A percentile compares a stretch with the other conserved stretches of the same genome.
Evolutionary conservation across 2,329 filamentous ascomycete species (phyloP).

Genomic region (Talaromyces atroroseus): DNA sequence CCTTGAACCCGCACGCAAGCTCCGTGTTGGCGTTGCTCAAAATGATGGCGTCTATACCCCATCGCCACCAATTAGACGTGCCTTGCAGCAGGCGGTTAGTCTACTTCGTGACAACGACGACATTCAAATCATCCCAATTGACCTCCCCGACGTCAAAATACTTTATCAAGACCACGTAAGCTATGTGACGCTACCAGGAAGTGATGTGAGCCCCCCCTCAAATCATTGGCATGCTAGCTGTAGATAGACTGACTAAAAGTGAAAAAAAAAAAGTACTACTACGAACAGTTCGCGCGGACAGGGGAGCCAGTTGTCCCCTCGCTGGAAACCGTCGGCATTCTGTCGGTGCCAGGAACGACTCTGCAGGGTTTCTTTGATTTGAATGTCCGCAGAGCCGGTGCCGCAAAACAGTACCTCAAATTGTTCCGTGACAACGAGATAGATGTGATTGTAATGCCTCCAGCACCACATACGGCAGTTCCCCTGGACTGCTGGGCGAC

Average conservation of each 20-base stretch:
- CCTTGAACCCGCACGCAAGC: slow-evolving; percentile 34
- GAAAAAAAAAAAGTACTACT: slow-evolving; percentile 7
- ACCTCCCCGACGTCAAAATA: background rate
- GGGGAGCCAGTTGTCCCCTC: slow-evolving; percentile 7
- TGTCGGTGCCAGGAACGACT: slow-evolving; percentile 15
- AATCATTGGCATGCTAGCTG: background rate
- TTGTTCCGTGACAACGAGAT: slow-evolving; percentile 7
- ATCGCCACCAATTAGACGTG: background rate
- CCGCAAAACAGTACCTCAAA: slow-evolving; percentile 17
- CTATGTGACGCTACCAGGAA: background rate
- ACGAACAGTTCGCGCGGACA: slow-evolving; percentile 4
- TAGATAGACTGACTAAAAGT: background rate
- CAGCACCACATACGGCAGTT: slow-evolving; percentile 47
- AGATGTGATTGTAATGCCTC: slow-evolving; percentile 47
- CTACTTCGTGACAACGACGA: background rate
- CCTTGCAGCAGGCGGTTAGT: slow-evolving; percentile 30
- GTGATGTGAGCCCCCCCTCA: background rate
- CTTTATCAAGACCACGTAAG: slow-evolving; percentile 2
- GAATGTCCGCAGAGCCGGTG: slow-evolving; percentile 32
- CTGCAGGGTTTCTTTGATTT: slow-evolving; percentile 41
- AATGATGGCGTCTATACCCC: slow-evolving; percentile 9
- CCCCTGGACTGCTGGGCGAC: slow-evolving; percentile 39
- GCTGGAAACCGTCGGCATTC: slow-evolving; percentile 4
- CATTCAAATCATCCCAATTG: slow-evolving; percentile 2
- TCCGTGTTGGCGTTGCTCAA: slow-evolving; percentile 6